phyloP scores from a whole-genome alignment of 2,329 filamentous ascomycete genomes.

The Beauveria pseudobassiana region DNA sequence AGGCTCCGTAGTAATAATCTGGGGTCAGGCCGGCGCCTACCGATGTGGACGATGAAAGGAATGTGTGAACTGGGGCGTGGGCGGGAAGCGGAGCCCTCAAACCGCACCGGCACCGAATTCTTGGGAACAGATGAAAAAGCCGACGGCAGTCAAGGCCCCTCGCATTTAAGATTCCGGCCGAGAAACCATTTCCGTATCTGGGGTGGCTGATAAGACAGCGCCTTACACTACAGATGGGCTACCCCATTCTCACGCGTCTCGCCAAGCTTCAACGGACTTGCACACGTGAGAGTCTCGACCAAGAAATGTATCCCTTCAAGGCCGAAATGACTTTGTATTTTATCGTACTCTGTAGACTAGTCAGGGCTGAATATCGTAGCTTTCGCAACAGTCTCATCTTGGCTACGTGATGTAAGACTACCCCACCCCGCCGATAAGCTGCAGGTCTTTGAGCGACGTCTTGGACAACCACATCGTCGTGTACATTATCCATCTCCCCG shows the following conservation, averaged over 20 bases:
- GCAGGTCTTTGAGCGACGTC: neutral
- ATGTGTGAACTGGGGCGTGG: no score
- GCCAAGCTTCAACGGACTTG: neutral
- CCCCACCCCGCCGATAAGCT: neutral
- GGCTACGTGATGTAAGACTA: neutral
- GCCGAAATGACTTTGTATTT: neutral
- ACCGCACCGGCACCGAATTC: no score
- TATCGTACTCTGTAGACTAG: neutral
- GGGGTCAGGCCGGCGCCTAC: neutral
- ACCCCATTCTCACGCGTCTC: neutral
- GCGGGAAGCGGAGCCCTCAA: no score
- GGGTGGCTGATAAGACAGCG: neutral
- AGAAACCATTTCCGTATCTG: neutral
- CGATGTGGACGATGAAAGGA: neutral
- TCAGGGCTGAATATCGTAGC: neutral
- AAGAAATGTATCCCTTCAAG: neutral
- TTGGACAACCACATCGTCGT: neutral
- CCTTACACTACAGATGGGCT: neutral
- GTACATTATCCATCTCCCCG: neutral
- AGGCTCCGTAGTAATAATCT: neutral
- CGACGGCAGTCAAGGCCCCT: no score
- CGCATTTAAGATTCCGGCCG: no score
- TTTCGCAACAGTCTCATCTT: neutral
- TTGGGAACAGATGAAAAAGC: no score
- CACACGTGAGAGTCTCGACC: neutral